phyloP scores from a whole-genome alignment of 1,139 yeast species.

The Oligophagozyma castellii region DNA sequence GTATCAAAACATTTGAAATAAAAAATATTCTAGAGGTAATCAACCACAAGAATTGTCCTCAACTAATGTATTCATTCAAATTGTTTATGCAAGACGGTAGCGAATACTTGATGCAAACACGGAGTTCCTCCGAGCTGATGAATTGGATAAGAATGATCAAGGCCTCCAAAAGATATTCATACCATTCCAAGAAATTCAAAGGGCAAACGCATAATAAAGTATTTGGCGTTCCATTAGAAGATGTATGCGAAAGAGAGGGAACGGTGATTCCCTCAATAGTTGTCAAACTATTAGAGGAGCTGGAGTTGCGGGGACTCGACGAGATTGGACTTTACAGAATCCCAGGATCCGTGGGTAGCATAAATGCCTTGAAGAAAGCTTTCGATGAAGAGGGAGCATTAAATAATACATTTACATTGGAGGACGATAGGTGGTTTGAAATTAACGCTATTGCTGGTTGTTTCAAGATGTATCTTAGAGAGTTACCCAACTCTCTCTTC shows the following conservation, averaged over 20 bases:
- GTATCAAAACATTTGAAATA: slow-evolving; percentile 44
- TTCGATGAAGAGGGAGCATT: slow-evolving; percentile 58
- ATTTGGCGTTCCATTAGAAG: slow-evolving; percentile 80
- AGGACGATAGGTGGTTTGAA: slow-evolving; percentile 60
- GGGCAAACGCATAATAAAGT: slow-evolving; percentile 35
- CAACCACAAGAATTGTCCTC: slow-evolving; percentile 22
- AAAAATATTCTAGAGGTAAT: slow-evolving; percentile 30
- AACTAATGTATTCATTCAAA: slow-evolving; percentile 36
- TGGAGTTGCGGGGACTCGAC: slow-evolving; percentile 72
- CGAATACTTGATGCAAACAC: slow-evolving; percentile 60
- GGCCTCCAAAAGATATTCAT: slow-evolving; percentile 31
- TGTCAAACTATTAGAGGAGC: slow-evolving; percentile 49
- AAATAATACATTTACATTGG: slow-evolving; percentile 37
- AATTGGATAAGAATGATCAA: slow-evolving; percentile 53
- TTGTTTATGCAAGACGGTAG: slow-evolving; percentile 40
- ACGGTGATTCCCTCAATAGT: slow-evolving; percentile 52
- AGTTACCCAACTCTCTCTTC: slow-evolving; percentile 76
- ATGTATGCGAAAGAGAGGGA: slow-evolving; percentile 61
- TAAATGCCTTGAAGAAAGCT: slow-evolving; percentile 51
- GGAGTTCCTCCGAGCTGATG: slow-evolving; percentile 46
- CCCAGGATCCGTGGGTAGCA: slow-evolving; percentile 75
- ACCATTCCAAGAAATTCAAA: slow-evolving; percentile 27
- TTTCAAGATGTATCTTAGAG: slow-evolving; percentile 74
- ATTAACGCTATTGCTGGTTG: slow-evolving; percentile 85
- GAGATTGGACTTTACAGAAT: slow-evolving; percentile 90